Conservation (phyloP, 192 early-diverging fungal species). For the Chytriomyces sp. region DNA sequence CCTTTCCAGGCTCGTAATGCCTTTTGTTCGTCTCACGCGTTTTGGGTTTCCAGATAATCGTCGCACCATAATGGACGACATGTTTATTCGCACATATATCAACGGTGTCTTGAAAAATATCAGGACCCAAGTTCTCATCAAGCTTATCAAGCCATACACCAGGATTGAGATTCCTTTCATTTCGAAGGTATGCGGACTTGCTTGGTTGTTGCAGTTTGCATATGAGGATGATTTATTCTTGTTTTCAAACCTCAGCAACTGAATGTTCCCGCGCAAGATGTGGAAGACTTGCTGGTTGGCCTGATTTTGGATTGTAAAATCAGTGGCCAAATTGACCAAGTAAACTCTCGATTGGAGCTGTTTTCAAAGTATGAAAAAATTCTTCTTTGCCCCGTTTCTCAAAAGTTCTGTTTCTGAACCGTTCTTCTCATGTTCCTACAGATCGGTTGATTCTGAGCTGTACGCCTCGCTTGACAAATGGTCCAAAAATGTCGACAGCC, state of each 20-base stretch:
- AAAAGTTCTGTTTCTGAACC: background rate
- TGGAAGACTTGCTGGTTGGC: slow-evolving; percentile 83
- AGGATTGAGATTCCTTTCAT: slow-evolving; percentile 84
- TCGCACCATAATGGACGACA: slow-evolving; percentile 82
- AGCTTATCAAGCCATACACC: slow-evolving; percentile 89
- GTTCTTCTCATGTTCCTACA: slow-evolving; percentile 37
- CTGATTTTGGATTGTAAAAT: slow-evolving; percentile 91
- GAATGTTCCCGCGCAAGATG: slow-evolving; percentile 75
- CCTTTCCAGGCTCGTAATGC: background rate
- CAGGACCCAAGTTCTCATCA: slow-evolving; percentile 86
- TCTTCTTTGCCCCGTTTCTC: slow-evolving; percentile 7
- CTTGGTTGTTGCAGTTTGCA: background rate
- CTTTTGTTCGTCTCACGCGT: background rate
- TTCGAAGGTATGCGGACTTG: slow-evolving; percentile 62
- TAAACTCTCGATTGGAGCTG: slow-evolving; percentile 77
- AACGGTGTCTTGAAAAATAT: slow-evolving; percentile 92
- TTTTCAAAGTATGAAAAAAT: slow-evolving; percentile 63
- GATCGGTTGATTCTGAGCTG: slow-evolving; percentile 63
- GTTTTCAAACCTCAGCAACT: slow-evolving; percentile 61
- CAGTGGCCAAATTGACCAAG: slow-evolving; percentile 87
- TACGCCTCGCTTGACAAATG: slow-evolving; percentile 77
- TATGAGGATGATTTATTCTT: background rate
- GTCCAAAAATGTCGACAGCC: slow-evolving; percentile 64
- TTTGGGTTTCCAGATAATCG: slow-evolving; percentile 58
- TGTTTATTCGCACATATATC: slow-evolving; percentile 88